phyloP scores from a whole-genome alignment of 208 protist genomes.

The Phytomonas francai region DNA sequence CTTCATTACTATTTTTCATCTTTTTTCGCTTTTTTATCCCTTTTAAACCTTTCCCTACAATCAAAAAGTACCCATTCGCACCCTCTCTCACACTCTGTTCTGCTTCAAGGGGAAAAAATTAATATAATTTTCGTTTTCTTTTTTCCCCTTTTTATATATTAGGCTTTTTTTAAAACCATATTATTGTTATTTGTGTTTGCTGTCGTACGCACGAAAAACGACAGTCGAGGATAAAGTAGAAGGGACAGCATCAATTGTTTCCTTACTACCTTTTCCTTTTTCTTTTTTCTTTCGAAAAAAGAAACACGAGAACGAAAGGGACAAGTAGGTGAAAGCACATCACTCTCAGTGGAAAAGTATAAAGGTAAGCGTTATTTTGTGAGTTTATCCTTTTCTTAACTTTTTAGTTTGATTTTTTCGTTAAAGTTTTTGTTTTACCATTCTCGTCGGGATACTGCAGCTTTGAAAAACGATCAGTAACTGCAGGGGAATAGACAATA shows the following conservation, averaged over 20 bases:
- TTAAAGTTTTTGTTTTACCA: background rate
- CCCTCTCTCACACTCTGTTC: background rate
- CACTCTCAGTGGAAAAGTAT: background rate
- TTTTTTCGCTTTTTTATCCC: slow-evolving; percentile 6
- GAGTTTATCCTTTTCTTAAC: background rate
- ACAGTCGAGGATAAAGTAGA: background rate
- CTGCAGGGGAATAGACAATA: background rate
- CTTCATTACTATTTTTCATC: slow-evolving; percentile 3
- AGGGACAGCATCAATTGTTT: background rate
- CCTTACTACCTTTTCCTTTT: background rate
- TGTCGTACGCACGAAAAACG: background rate
- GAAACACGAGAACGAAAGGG: background rate
- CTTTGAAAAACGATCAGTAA: background rate
- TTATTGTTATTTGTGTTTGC: background rate
- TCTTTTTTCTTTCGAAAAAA: background rate
- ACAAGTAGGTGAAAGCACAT: background rate
- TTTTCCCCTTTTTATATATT: background rate
- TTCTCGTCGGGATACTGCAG: background rate
- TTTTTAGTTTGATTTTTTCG: background rate
- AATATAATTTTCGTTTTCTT: background rate
- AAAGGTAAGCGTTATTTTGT: background rate
- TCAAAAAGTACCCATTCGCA: background rate
- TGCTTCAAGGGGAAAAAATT: background rate
- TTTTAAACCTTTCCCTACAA: slow-evolving; percentile 2
- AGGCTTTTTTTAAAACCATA: background rate